Base-by-base conservation (phyloP, 768 basidiomycete genomes). In the Crassisporium funariophilum region DNA sequence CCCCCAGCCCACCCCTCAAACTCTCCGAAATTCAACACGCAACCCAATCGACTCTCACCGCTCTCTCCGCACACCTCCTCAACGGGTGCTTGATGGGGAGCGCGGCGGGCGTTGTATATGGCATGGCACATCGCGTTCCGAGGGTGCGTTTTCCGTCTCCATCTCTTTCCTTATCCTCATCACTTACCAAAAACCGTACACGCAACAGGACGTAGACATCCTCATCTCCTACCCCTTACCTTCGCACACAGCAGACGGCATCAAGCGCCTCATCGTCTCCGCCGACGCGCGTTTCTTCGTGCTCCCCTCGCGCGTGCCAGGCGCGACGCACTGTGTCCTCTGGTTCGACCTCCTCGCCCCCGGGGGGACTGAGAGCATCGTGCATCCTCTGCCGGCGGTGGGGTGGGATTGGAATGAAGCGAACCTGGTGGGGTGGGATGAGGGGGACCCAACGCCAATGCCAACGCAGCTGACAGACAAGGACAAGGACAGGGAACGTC, bases 81-180 rank as follows among this genome's bases (percentile, higher is more conserved):
- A 40, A 46, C n/a, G 49, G 29, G 9, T 50, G 57, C 38, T 41
- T 56, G 7, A 46, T 56, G 22, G 54, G 54, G 13, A 55, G 54
- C 21, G 41, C 44, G 13, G 54, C 57, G 4, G 42, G 46, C 40
- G 12, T 23, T 11, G 34, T 49, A n/a, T 48, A 49, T 24, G 56
- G 53, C 7, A 58, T 55, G 57, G 29, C 42, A 19, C 31, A 52
- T 24, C 54, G 57, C 7, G 17, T 44, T n/a, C 57, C 57, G 23
- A 50, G 53, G 15, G 51, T 56, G 20, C 21, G 50, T 4, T 9
- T 20, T 21, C 11, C 21, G 15, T 11, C 6, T 21, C 10, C n/a
- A 12, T 23, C 4, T 13, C n/a, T 4, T 23, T 12, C 16, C n/a
- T n/a, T n/a, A n/a, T n/a, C n/a, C n/a, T n/a, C n/a, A n/a, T n/a